Conservation (phyloP, 495 filamentous ascomycete genomes). For the Penicillium flavigenum region DNA sequence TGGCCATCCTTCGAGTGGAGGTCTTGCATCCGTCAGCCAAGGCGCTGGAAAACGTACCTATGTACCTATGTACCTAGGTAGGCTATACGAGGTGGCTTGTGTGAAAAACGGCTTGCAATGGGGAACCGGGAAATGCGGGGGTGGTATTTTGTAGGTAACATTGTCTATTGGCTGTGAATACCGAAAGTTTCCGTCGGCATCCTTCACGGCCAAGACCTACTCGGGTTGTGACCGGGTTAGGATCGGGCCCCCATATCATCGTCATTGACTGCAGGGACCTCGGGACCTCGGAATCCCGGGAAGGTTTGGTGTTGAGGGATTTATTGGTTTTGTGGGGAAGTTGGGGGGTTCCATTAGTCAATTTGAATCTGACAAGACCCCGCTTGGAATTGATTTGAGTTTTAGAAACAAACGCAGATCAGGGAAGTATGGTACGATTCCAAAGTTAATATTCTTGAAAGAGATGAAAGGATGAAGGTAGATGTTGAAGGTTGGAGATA, state of each 20-base stretch:
- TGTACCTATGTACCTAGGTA: too few species aligned
- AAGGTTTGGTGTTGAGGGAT: slow-evolving; percentile 11
- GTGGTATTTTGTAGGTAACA: not conserved
- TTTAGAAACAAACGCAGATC: too few species aligned
- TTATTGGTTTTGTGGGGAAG: slow-evolving; percentile 17
- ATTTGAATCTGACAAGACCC: slow-evolving; percentile 18
- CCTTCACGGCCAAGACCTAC: slow-evolving; percentile 5
- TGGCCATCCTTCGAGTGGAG: slow-evolving; percentile 7
- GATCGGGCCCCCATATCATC: slow-evolving; percentile 3
- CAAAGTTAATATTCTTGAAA: too few species aligned
- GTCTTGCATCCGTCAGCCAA: slow-evolving; percentile 6
- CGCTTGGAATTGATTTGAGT: slow-evolving; percentile 4
- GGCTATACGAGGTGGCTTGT: slow-evolving; percentile 1
- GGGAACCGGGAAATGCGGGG: slow-evolving; percentile 14
- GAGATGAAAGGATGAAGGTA: not conserved
- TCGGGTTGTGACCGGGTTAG: not conserved
- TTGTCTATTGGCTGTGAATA: not conserved
- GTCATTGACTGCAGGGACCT: slow-evolving; percentile 9
- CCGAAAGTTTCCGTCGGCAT: slow-evolving; percentile 7
- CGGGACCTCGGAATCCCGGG: not conserved
- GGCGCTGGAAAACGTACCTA: not conserved
- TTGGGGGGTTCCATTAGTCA: slow-evolving; percentile 11
- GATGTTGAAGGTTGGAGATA: not conserved
- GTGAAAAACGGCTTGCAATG: slow-evolving; percentile 2
- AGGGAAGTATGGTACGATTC: too few species aligned